Evolutionary conservation across 2,329 filamentous ascomycete species (phyloP), one percentile per base, ranked within the genome.

Genomic region (Paracorniculantispora psalliotae): DNA sequence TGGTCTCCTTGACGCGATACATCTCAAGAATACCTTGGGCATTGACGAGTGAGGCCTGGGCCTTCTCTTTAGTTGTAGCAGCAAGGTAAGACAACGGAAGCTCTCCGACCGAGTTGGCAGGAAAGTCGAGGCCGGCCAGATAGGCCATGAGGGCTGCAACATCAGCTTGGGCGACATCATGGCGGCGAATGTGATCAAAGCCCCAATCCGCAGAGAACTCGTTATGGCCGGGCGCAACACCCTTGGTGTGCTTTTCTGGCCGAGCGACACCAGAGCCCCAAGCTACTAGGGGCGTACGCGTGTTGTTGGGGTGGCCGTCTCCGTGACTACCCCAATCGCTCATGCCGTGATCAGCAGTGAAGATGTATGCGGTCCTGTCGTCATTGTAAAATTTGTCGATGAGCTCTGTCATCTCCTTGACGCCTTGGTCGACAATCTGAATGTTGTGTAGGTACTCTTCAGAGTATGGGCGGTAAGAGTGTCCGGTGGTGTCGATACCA

Each of bases 251-350:
- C 2, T 84, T 75, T 51, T 86, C 77, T 1, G 94, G 94, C 63
- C 83, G 82, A 3, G 92, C 91, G 41, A 97, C 84, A 9, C 94
- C 94, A 57, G 94, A 91, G 12, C 94, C 94, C 94, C 94, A 99
- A 2, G 83, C 87, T 65, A 99, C 90, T 33, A 99, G 78, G 1
- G 94, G 94, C 0, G 94, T 99, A 53, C 94, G 85, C 3, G 94
- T 99, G 68, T 97, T 99, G 72, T 99, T 90, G 0, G 94, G 94
- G 73, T 99, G 92, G 8, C 94, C 94, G 72, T 99, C 94, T 39
- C 96, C 96, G 71, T 99, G 96, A 66, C 92, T 97, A n/a, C 96
- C 94, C 88, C 90, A 97, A 73, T 99, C 94, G 69, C 91, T 97
- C 94, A 99, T 99, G 19, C 94, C 94, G 72, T 99, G 94, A 69